Percentiles rank a stretch among this genome's conserved stretches.
Conservation (phyloP, 2,329 filamentous ascomycete genomes). For the Aschersonia sp. region DNA sequence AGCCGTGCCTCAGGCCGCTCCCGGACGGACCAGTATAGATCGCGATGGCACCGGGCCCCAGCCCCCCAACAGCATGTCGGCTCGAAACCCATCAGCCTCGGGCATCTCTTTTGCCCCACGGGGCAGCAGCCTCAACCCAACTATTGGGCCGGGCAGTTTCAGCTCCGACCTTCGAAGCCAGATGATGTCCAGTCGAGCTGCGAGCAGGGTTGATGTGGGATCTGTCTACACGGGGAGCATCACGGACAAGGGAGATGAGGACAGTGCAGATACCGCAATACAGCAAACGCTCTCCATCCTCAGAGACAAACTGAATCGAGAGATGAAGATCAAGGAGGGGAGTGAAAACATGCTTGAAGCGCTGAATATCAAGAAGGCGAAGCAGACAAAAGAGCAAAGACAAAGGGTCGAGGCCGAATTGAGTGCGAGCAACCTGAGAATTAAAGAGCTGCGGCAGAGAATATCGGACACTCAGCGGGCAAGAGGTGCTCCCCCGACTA, state of each 20-base stretch:
- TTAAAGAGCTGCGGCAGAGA: constrained; percentile 43
- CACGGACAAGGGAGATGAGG: constrained; percentile 48
- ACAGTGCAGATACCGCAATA: constrained; percentile 36
- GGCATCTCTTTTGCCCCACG: constrained; percentile 50
- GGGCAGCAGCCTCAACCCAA: constrained; percentile 54
- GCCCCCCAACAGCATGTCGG: constrained; percentile 26
- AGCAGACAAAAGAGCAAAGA: constrained; percentile 81
- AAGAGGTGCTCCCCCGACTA: constrained; percentile 29
- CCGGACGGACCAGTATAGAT: constrained; percentile 33
- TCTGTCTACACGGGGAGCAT: constrained; percentile 22
- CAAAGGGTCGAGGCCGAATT: constrained; percentile 74
- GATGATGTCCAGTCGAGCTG: constrained; percentile 28
- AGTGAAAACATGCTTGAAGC: constrained; percentile 97
- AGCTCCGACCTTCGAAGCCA: constrained; percentile 71
- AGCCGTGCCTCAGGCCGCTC: constrained; percentile 14
- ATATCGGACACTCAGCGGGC: constrained; percentile 44
- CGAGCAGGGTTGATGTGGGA: constrained; percentile 20
- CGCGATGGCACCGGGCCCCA: constrained; percentile 37
- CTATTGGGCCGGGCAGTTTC: constrained; percentile 69
- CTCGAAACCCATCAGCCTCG: constrained; percentile 35
- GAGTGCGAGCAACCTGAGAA: constrained; percentile 68
- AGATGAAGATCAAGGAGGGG: constrained; percentile 94
- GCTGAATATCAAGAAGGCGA: constrained; percentile 83
- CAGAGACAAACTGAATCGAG: constrained; percentile 78
- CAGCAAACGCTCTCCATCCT: constrained; percentile 65